Evolutionary conservation across 2,329 filamentous ascomycete genomes (phyloP).

Genomic region (Calycina marina): DNA sequence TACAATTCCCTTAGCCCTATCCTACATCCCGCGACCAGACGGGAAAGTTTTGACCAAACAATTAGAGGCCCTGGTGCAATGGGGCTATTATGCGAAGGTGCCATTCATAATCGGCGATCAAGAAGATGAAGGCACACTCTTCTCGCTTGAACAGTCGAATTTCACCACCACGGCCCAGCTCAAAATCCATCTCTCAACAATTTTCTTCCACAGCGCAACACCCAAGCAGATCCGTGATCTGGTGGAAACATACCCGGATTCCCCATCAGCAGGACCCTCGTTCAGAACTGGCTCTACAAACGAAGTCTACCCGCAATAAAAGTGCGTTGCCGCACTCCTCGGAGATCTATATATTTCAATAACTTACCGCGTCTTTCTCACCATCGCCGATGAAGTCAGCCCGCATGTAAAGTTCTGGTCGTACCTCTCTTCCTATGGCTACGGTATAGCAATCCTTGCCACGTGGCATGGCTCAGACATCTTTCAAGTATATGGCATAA

Average conservation of each 20-base stretch:
- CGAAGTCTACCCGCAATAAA: slow-evolving; percentile 60
- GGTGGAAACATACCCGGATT: slow-evolving; percentile 44
- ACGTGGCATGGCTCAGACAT: slow-evolving; percentile 62
- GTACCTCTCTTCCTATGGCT: slow-evolving; percentile 58
- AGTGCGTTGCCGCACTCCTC: slow-evolving; percentile 58
- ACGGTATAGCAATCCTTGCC: slow-evolving; percentile 55
- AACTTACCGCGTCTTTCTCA: slow-evolving; percentile 49
- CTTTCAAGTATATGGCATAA: slow-evolving; percentile 43
- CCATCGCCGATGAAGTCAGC: slow-evolving; percentile 28
- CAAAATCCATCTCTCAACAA: slow-evolving; percentile 41
- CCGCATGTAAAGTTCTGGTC: slow-evolving; percentile 53
- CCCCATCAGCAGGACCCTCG: slow-evolving; percentile 40
- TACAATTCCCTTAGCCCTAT: slow-evolving; percentile 56
- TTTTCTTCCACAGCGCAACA: slow-evolving; percentile 45
- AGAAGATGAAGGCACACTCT: slow-evolving; percentile 68
- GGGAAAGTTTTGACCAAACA: slow-evolving; percentile 45
- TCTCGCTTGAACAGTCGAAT: slow-evolving; percentile 53
- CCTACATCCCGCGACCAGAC: slow-evolving; percentile 63
- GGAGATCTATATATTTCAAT: slow-evolving; percentile 67
- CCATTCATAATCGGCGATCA: slow-evolving; percentile 59
- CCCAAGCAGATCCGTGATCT: slow-evolving; percentile 35
- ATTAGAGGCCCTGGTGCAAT: slow-evolving; percentile 40
- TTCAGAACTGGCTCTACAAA: slow-evolving; percentile 56
- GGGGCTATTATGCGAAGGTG: slow-evolving; percentile 41
- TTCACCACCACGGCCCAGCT: slow-evolving; percentile 44